Conservation (phyloP, 225 moss, liverwort and hornwort species). For the Pleurozium schreberi region DNA sequence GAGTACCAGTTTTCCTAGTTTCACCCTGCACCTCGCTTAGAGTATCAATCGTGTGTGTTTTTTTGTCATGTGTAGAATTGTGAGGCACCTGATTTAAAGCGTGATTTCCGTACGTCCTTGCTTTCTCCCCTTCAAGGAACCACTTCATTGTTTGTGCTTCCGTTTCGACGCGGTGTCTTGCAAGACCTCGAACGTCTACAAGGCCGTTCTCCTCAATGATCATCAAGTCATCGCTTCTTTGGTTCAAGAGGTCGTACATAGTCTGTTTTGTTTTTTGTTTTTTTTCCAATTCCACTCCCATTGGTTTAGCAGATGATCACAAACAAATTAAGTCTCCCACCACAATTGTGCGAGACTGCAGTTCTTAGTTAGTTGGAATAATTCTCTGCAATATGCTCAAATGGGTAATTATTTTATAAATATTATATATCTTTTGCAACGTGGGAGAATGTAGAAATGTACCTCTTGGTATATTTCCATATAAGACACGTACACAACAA, state of each 20-base stretch:
- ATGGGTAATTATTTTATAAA: not conserved
- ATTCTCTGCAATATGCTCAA: not conserved
- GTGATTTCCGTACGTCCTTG: constrained; percentile 58
- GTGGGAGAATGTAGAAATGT: not conserved
- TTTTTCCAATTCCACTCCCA: not conserved
- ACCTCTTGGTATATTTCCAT: constrained; percentile 94
- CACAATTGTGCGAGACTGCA: not conserved
- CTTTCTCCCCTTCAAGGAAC: constrained; percentile 79
- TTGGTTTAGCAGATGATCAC: not conserved
- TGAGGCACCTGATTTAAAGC: constrained; percentile 44
- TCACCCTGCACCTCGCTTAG: not conserved
- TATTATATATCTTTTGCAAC: not conserved
- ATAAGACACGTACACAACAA: constrained; percentile 57
- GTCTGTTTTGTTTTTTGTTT: constrained; percentile 40
- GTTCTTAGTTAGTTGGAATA: not conserved
- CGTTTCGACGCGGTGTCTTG: constrained; percentile 39
- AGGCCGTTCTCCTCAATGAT: constrained; percentile 66
- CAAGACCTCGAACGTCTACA: constrained; percentile 49
- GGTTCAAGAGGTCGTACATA: constrained; percentile 62
- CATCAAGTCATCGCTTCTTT: constrained; percentile 39
- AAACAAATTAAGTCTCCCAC: not conserved
- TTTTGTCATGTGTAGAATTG: not conserved
- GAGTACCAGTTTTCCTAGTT: not conserved
- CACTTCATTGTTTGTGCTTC: constrained; percentile 68
- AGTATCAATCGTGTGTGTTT: not conserved